Conservation (phyloP, 2,329 filamentous ascomycete species). For the Ascochyta rabiei region DNA sequence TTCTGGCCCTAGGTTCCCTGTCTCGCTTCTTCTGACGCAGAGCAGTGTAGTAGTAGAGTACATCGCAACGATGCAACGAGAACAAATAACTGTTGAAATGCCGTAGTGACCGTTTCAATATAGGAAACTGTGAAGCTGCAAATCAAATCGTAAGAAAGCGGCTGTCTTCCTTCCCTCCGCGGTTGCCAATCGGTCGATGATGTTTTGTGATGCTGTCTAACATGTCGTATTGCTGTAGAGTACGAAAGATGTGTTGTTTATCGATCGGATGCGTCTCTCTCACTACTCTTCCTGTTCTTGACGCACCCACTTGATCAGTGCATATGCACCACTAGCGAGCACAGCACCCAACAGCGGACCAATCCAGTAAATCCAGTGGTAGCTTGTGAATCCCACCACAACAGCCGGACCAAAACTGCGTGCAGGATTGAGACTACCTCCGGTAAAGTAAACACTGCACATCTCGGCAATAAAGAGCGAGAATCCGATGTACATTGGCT, state of each 20-base stretch:
- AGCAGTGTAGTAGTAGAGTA: constrained; percentile 5
- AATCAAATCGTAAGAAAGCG: background rate
- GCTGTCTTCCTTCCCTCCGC: background rate
- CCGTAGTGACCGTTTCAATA: constrained; percentile 1
- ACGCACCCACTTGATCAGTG: constrained; percentile 44
- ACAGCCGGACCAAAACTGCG: constrained; percentile 55
- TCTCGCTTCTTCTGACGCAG: constrained; percentile 11
- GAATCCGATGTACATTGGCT: constrained; percentile 74
- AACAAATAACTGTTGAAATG: background rate
- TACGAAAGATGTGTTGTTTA: background rate
- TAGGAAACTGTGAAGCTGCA: constrained; percentile 3
- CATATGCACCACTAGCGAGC: constrained; percentile 56
- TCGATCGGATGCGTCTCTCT: background rate
- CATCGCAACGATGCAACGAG: constrained; percentile 5
- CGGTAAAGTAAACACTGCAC: constrained; percentile 54
- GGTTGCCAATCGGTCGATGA: background rate
- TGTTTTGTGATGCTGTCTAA: background rate
- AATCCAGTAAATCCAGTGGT: constrained; percentile 53
- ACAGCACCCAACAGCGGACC: constrained; percentile 50
- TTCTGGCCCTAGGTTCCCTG: background rate
- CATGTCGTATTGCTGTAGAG: background rate
- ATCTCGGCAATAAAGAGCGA: constrained; percentile 68
- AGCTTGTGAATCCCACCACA: constrained; percentile 45
- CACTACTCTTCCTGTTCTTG: constrained; percentile 8
- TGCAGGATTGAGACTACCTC: constrained; percentile 55